Evolutionary conservation across 305 asterid genomes (phyloP).

Genomic region (Fraxinus albicans): DNA sequence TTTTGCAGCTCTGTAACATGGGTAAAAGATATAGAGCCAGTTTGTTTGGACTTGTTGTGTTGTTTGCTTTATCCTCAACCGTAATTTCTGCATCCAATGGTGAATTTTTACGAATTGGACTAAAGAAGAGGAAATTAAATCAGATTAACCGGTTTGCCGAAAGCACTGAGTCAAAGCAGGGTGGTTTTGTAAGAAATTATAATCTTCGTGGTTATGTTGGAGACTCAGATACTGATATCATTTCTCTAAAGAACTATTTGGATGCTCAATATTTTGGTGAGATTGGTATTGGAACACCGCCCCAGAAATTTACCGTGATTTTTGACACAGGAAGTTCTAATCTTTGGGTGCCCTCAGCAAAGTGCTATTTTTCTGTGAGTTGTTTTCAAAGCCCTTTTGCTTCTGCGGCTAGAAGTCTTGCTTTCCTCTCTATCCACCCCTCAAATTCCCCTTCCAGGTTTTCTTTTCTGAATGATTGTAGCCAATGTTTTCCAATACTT

Average conservation of each 20-base stretch:
- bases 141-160: slow-evolving; percentile 48
- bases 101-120: slow-evolving; percentile 65
- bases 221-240: slow-evolving; percentile 54
- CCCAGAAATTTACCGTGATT: slow-evolving; percentile 85
- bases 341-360: slow-evolving; percentile 89
- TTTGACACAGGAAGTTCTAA: slow-evolving; percentile 94
- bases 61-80: slow-evolving; percentile 41
- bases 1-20: slow-evolving; percentile 50
- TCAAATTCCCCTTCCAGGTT: background rate
- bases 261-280: slow-evolving; percentile 94
- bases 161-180: slow-evolving; percentile 33
- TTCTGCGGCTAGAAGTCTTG: background rate
- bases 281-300: slow-evolving; percentile 80
- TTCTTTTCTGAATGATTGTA: background rate
- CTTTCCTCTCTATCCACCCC: background rate
- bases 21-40: slow-evolving; percentile 33
- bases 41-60: slow-evolving; percentile 39
- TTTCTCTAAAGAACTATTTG: slow-evolving; percentile 74
- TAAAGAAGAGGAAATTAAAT: slow-evolving; percentile 58
- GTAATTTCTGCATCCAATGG: slow-evolving; percentile 48
- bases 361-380: slow-evolving; percentile 87
- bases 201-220: slow-evolving; percentile 33
- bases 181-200: slow-evolving; percentile 33
- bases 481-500: slow-evolving; percentile 8
- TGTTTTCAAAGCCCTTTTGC: background rate